A percentile compares a stretch with the other conserved stretches of the same genome.
Evolutionary conservation across 73 alveolate species (phyloP).

Genomic region (Symbiodinium natans): DNA sequence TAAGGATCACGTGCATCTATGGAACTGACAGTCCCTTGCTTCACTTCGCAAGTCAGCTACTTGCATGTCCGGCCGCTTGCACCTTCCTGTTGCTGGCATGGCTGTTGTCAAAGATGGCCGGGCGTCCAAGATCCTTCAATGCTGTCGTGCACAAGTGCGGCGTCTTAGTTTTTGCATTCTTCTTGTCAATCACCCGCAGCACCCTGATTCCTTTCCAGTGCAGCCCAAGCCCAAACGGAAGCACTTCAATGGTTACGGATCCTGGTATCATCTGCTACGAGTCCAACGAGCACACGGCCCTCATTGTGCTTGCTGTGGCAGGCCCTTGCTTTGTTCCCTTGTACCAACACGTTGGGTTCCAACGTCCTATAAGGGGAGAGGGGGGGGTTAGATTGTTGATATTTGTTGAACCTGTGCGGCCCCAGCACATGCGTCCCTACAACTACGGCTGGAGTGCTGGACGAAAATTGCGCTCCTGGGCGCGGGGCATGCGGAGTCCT

Average conservation of each 20-base stretch:
- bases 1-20: conserved; percentile 14
- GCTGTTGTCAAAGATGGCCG: conserved; percentile 24
- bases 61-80: conserved; percentile 45
- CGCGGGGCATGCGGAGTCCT: too few relatives aligned
- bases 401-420: too few relatives aligned
- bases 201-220: conserved; percentile 65
- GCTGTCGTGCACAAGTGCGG: conserved; percentile 40
- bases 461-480: too few relatives aligned
- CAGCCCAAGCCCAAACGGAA: conserved; percentile 30
- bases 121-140: conserved; percentile 59
- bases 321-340: too few relatives aligned
- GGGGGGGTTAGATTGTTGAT: too few relatives aligned
- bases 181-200: conserved; percentile 71
- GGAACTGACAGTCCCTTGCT: conserved; percentile 31
- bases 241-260: conserved; percentile 48
- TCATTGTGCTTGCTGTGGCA: conserved; percentile 12
- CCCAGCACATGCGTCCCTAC: too few relatives aligned
- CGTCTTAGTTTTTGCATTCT: conserved; percentile 35
- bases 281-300: not conserved
- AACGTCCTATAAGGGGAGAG: too few relatives aligned
- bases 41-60: conserved; percentile 17
- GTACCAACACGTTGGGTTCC: too few relatives aligned
- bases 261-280: conserved; percentile 53
- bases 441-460: too few relatives aligned
- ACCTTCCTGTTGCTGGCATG: conserved; percentile 11